These are phyloP conservation scores for Plectosphaerella cucumerina DNA, from an alignment of 2,329 filamentous ascomycete species.

Conservation along the genomic window DNA sequence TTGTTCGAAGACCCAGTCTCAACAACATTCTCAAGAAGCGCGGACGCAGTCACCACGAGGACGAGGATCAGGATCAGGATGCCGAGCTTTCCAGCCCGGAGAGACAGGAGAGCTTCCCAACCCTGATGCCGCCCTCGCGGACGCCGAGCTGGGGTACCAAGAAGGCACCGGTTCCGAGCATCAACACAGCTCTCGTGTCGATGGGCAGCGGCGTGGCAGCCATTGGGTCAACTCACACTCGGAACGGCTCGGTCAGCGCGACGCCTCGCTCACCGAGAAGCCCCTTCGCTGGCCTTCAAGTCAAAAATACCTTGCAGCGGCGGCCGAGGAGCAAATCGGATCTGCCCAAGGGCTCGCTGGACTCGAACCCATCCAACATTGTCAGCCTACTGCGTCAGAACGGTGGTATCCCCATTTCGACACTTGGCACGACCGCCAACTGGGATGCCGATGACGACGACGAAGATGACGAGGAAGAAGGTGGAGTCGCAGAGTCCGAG, in stretches of 20 bases:
- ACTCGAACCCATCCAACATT: conserved; percentile 31
- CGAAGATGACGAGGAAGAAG: conserved; percentile 51
- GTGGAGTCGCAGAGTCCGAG: conserved; percentile 58
- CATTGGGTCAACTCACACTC: conserved; percentile 52
- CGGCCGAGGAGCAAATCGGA: conserved; percentile 55
- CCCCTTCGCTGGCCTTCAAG: conserved; percentile 37
- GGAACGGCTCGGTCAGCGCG: conserved; percentile 57
- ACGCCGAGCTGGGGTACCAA: conserved; percentile 42
- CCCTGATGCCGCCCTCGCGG: conserved; percentile 46
- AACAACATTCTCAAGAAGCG: conserved; percentile 39
- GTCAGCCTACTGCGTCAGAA: conserved; percentile 47
- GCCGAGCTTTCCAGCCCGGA: conserved; percentile 25
- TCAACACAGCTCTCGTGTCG: conserved; percentile 54
- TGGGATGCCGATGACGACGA: conserved; percentile 48
- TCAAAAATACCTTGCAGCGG: conserved; percentile 42
- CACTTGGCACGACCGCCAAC: conserved; percentile 25
- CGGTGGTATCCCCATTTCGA: conserved; percentile 51
- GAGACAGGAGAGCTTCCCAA: conserved; percentile 37
- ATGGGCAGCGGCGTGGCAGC: conserved; percentile 52
- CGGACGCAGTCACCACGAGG: conserved; percentile 35
- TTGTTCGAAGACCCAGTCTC: conserved; percentile 47
- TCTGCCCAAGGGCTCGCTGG: conserved; percentile 33
- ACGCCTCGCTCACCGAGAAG: conserved; percentile 51
- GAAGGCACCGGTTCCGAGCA: conserved; percentile 49
- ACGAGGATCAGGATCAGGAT: conserved; percentile 23